These are phyloP conservation scores for Novymonas esmeraldas DNA, from an alignment of 208 protist genomes.

Conservation along the genomic window DNA sequence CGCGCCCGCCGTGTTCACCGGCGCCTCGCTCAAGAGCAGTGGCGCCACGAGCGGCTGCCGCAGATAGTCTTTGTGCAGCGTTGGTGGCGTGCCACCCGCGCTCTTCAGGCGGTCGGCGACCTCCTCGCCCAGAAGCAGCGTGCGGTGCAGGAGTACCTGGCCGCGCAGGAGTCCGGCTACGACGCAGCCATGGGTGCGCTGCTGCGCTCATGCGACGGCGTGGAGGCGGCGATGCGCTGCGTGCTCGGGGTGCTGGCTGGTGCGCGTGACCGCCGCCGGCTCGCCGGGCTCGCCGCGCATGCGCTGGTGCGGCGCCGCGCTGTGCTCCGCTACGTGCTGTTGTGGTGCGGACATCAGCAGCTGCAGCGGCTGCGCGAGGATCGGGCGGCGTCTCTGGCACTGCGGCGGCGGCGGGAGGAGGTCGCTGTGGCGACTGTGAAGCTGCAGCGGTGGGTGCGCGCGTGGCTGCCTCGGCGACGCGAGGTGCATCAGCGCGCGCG, in stretches of 20 bases:
- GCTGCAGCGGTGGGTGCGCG: conserved; percentile 52
- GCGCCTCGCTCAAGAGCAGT: conserved; percentile 40
- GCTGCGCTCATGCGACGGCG: conserved; percentile 17
- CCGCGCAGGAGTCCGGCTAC: conserved; percentile 25
- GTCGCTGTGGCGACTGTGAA: conserved; percentile 49
- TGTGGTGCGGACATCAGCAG: conserved; percentile 25
- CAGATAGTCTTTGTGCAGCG: conserved; percentile 38
- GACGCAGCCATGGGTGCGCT: conserved; percentile 22
- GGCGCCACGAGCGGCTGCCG: conserved; percentile 1
- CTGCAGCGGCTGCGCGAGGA: conserved; percentile 36
- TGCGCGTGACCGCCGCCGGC: conserved; percentile 32
- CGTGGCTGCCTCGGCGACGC: conserved; percentile 33
- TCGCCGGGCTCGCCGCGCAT: conserved; percentile 18
- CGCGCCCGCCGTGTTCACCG: conserved; percentile 28
- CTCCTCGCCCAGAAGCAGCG: conserved; percentile 21
- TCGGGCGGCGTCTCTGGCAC: conserved; percentile 3
- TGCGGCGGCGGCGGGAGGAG: conserved; percentile 55
- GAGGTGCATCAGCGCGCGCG: neutral
- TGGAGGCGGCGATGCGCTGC: conserved; percentile 27
- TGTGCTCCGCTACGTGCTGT: conserved; percentile 43
- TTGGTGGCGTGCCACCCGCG: conserved; percentile 41
- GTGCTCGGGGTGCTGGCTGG: conserved; percentile 62
- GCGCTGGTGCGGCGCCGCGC: conserved; percentile 34
- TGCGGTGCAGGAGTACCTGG: conserved; percentile 38
- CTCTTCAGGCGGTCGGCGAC: conserved; percentile 12